Evolutionary conservation across 495 filamentous ascomycete genomes (phyloP).

Genomic region (Aspergillus cristatus): DNA sequence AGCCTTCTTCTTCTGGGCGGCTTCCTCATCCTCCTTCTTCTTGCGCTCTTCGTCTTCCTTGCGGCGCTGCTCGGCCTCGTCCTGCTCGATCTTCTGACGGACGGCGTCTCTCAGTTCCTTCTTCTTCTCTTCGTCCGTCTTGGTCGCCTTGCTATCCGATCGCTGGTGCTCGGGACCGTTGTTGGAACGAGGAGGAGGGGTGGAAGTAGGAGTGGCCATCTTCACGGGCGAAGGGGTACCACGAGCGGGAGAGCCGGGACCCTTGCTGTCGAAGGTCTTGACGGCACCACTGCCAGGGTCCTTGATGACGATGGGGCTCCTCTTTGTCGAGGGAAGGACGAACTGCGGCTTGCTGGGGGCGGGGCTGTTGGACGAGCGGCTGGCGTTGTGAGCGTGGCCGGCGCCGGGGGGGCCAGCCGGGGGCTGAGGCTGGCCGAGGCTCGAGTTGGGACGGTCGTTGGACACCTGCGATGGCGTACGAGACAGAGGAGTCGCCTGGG

Average conservation of each 20-base stretch:
- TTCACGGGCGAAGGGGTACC: slow-evolving; percentile 50
- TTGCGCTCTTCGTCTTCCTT: slow-evolving; percentile 38
- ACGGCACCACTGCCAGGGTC: slow-evolving; percentile 61
- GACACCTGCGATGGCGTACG: slow-evolving; percentile 76
- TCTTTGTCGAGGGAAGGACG: slow-evolving; percentile 48
- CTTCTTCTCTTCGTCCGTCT: slow-evolving; percentile 63
- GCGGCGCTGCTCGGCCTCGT: slow-evolving; percentile 43
- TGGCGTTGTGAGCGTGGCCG: slow-evolving; percentile 50
- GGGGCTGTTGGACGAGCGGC: slow-evolving; percentile 46
- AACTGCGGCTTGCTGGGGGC: slow-evolving; percentile 40
- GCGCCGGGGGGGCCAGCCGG: slow-evolving; percentile 49
- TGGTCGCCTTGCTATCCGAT: slow-evolving; percentile 48
- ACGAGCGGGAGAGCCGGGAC: slow-evolving; percentile 44
- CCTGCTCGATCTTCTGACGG: slow-evolving; percentile 49
- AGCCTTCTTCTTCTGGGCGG: slow-evolving; percentile 13
- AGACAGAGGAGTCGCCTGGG: slow-evolving; percentile 61
- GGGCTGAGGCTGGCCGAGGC: slow-evolving; percentile 59
- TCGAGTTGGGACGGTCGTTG: slow-evolving; percentile 67
- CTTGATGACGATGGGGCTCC: slow-evolving; percentile 70
- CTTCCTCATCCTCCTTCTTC: slow-evolving; percentile 23
- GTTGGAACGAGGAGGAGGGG: slow-evolving; percentile 47
- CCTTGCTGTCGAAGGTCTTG: slow-evolving; percentile 50
- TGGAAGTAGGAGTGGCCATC: slow-evolving; percentile 53
- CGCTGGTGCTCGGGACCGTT: slow-evolving; percentile 49
- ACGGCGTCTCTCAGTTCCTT: slow-evolving; percentile 60